Conservation (phyloP, 23 red algal species). For the Chondrus crispus region DNA sequence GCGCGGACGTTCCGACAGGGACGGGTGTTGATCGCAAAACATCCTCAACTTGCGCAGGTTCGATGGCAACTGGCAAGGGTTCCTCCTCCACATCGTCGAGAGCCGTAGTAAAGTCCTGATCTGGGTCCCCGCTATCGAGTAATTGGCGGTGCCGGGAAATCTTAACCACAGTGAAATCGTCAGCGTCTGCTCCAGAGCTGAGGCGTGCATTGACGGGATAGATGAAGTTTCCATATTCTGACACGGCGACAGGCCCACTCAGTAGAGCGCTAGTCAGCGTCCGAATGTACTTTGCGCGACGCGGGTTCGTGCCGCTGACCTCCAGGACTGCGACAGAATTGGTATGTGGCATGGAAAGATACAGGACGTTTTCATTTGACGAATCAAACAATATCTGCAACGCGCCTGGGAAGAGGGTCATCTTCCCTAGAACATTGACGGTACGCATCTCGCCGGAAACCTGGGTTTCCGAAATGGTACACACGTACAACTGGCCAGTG, state of each 20-base stretch:
- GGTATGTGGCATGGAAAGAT: slow-evolving; percentile 48
- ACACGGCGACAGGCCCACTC: slow-evolving; percentile 27
- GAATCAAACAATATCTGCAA: slow-evolving; percentile 52
- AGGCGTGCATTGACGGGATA: slow-evolving; percentile 33
- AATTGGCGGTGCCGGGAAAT: slow-evolving; percentile 27
- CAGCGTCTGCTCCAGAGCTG: not conserved
- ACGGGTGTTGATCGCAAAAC: not conserved
- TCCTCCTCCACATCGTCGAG: slow-evolving; percentile 1
- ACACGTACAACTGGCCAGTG: slow-evolving; percentile 40
- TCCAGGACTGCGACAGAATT: slow-evolving; percentile 60
- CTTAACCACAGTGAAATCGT: slow-evolving; percentile 3
- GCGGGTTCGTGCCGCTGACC: not conserved
- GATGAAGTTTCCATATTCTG: slow-evolving; percentile 41
- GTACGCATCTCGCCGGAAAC: slow-evolving; percentile 5
- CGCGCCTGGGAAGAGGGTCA: slow-evolving; percentile 39
- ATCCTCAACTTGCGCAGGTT: not conserved
- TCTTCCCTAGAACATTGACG: slow-evolving; percentile 16
- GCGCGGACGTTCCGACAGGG: slow-evolving; percentile 18
- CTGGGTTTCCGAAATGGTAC: not conserved
- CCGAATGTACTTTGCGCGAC: slow-evolving; percentile 54
- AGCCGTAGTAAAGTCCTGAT: slow-evolving; percentile 11
- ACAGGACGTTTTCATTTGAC: slow-evolving; percentile 58
- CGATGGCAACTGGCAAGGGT: not conserved
- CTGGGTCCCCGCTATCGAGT: not conserved
- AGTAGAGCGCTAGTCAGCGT: slow-evolving; percentile 27